These are phyloP conservation scores for Aspergillus avenaceus DNA, from an alignment of 495 filamentous ascomycete species.

Conservation along the genomic window DNA sequence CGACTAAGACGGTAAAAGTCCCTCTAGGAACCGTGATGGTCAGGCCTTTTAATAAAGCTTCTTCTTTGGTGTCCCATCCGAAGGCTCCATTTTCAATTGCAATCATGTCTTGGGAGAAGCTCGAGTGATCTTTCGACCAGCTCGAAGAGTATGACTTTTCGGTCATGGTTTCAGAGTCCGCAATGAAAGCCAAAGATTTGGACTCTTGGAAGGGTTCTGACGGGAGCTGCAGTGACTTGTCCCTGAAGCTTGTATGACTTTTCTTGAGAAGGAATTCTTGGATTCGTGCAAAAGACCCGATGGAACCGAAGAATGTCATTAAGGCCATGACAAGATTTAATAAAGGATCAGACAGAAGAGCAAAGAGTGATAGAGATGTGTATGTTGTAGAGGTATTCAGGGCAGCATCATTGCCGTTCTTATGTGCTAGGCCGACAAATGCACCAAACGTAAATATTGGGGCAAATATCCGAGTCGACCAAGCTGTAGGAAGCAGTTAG, in stretches of 20 bases:
- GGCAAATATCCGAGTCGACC: constrained; percentile 47
- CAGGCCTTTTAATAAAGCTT: constrained; percentile 38
- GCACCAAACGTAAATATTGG: constrained; percentile 51
- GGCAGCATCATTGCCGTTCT: constrained; percentile 37
- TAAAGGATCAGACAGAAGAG: constrained; percentile 54
- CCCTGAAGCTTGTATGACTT: constrained; percentile 29
- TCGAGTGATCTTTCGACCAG: constrained; percentile 20
- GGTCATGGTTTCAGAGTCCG: constrained; percentile 17
- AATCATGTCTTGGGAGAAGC: constrained; percentile 21
- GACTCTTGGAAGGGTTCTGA: constrained; percentile 20
- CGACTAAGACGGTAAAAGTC: constrained; percentile 49
- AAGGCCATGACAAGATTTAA: constrained; percentile 53
- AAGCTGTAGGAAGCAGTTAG: constrained; percentile 24
- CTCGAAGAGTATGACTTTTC: constrained; percentile 21
- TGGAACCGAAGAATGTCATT: constrained; percentile 46
- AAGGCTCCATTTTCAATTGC: constrained; percentile 45
- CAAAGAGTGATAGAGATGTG: constrained; percentile 58
- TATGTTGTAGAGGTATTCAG: constrained; percentile 50
- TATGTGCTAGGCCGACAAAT: constrained; percentile 46
- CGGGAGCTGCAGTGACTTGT: constrained; percentile 16
- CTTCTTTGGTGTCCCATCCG: constrained; percentile 46
- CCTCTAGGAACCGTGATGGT: constrained; percentile 35
- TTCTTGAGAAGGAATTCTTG: constrained; percentile 52
- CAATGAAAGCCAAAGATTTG: constrained; percentile 17
- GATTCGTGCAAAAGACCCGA: constrained; percentile 56